Percentiles rank a stretch among this genome's conserved stretches.
phyloP scores from a whole-genome alignment of 2,329 filamentous ascomycete species.

The Fusarium albidum region DNA sequence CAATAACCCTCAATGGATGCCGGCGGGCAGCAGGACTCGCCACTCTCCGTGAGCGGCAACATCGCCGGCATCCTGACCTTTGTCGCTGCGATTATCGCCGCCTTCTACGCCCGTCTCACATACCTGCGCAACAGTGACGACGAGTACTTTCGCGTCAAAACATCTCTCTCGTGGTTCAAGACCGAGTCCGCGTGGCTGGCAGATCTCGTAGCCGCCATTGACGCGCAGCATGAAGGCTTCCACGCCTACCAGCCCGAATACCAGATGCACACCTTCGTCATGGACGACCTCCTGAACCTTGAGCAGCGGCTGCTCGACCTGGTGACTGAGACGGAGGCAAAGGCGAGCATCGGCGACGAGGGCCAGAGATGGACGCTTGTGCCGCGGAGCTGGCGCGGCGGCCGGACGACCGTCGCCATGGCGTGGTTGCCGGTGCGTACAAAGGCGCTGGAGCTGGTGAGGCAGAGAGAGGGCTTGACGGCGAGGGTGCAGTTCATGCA shows the following conservation, averaged over 20 bases:
- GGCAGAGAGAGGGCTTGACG: conserved; percentile 55
- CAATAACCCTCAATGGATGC: conserved; percentile 36
- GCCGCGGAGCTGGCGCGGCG: conserved; percentile 49
- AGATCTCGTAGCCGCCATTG: conserved; percentile 48
- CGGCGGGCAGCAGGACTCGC: conserved; percentile 48
- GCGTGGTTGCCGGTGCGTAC: conserved; percentile 54
- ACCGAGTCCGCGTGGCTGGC: conserved; percentile 56
- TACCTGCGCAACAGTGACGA: conserved; percentile 56
- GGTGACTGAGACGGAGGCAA: conserved; percentile 52
- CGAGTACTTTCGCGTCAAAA: conserved; percentile 58
- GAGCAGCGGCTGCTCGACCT: conserved; percentile 55
- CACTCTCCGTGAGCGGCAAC: conserved; percentile 54
- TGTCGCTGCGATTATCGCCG: conserved; percentile 53
- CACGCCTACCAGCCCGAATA: conserved; percentile 46
- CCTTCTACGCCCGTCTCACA: conserved; percentile 53
- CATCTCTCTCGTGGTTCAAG: conserved; percentile 57
- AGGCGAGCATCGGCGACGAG: conserved; percentile 31
- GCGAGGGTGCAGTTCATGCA: conserved; percentile 57
- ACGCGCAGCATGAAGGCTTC: conserved; percentile 36
- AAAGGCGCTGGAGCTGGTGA: conserved; percentile 55
- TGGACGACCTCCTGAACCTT: conserved; percentile 55
- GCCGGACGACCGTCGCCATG: conserved; percentile 50
- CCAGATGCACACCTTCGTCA: conserved; percentile 57
- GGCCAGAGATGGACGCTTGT: conserved; percentile 48
- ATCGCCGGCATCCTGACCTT: conserved; percentile 58